phyloP scores from a whole-genome alignment of 2,329 filamentous ascomycete genomes.

The Thielaviopsis euricoi region DNA sequence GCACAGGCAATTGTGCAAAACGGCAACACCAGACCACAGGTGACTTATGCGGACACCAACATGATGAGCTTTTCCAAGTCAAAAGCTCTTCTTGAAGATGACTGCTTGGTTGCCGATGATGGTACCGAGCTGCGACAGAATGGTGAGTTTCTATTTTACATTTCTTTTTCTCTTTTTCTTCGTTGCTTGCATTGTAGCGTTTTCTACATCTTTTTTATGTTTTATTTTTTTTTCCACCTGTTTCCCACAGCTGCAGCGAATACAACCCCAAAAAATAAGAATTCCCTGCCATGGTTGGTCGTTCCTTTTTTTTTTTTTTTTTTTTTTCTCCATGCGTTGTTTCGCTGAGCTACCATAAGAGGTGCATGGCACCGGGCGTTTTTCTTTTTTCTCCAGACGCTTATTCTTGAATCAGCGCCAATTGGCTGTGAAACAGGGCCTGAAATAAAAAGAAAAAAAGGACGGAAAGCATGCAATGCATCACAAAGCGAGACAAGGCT shows the following conservation, averaged over 20 bases:
- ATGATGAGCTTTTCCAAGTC: constrained; percentile 75
- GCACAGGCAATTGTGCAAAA: constrained; percentile 7
- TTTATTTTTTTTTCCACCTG: not conserved
- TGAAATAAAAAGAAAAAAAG: not conserved
- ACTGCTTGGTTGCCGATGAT: constrained; percentile 75
- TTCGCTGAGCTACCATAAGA: too few species aligned
- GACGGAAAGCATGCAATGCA: not conserved
- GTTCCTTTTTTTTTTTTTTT: too few species aligned
- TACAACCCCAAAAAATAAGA: too few species aligned
- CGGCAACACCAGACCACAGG: constrained; percentile 1
- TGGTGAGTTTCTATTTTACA: constrained; percentile 40
- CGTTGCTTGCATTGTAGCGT: not conserved
- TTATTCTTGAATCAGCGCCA: too few species aligned
- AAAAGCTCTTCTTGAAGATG: constrained; percentile 46
- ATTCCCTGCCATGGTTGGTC: too few species aligned
- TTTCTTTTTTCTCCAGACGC: too few species aligned
- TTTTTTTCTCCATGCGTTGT: too few species aligned
- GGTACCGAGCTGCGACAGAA: constrained; percentile 70
- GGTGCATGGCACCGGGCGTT: too few species aligned
- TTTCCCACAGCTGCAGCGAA: not conserved
- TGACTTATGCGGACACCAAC: constrained; percentile 46
- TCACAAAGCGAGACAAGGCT: not conserved
- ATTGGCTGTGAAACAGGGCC: not conserved
- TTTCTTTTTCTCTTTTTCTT: not conserved
- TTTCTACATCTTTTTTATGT: not conserved